Evolutionary conservation across 345 rosid species (phyloP), one percentile per base, ranked within the genome.

Genomic region (Euphorbia tirucalli): DNA sequence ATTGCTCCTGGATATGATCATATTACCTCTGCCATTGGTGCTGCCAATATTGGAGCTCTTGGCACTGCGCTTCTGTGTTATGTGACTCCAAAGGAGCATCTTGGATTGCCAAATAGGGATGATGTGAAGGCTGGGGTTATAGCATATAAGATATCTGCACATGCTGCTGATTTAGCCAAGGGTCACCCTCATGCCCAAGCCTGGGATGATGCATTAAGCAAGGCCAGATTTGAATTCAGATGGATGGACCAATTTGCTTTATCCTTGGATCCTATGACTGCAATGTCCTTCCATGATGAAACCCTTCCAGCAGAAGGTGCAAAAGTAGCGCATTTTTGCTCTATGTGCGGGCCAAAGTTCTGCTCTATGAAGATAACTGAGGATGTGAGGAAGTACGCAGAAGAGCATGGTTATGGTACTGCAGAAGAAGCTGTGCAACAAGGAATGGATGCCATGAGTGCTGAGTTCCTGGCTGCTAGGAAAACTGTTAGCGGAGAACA

Each of bases 291-390:
- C 90, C 99, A 96, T 78, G 98, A 93, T 66, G 99, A 96, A 81
- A 96, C 97, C 39, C 83, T 96, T 63, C 99, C 99, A 60, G 82
- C 99, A 67, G 98, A 96, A 24, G 98, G 98, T 76, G 99, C 99
- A 57, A 93, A 96, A 84, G 94, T 96, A 60, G 99, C 99, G 0
- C 98, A 93, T 65, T 96, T 96, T 71, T 96, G 99, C 83, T 96
- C 98, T 31, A 91, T 96, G 98, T 96, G 99, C 44, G 98, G 99
- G 37, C 99, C 97, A 6, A 96, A 96, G 58, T 96, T 96, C 82
- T 96, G 99, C 87, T 96, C 99, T 11, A 96, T 96, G 99, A 96
- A 88, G 98, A 96, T 93, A 83, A 96, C 98, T 6, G 99, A 96
- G 85, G 98, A 96, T 71, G 93, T 96, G 73, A 79, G 99, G 27